phyloP scores from a whole-genome alignment of 2,329 filamentous ascomycete species.

The Truncatella angustata region DNA sequence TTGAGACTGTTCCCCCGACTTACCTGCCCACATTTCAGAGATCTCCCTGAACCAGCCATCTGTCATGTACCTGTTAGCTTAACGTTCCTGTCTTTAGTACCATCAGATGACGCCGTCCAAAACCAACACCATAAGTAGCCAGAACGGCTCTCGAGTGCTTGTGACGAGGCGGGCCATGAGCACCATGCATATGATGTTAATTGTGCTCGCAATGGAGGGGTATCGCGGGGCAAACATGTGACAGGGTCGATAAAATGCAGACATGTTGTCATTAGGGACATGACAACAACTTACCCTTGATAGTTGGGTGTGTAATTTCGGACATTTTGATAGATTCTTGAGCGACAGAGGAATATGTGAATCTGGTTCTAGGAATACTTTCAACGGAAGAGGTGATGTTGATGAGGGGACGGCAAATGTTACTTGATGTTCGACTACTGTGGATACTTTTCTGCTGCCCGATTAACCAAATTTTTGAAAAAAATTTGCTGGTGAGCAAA shows the following conservation, averaged over 20 bases:
- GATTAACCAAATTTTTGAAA: slow-evolving; percentile 9
- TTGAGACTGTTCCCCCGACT: slow-evolving; percentile 22
- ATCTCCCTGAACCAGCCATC: slow-evolving; percentile 99
- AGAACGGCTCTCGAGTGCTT: too few relatives aligned
- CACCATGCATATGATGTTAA: background rate
- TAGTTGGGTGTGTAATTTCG: slow-evolving; percentile 56
- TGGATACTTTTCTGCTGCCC: slow-evolving; percentile 9
- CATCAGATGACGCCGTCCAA: too few relatives aligned
- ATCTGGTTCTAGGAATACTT: background rate
- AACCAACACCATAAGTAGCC: too few relatives aligned
- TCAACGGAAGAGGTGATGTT: background rate
- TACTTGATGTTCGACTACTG: slow-evolving; percentile 1
- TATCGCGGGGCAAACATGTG: background rate
- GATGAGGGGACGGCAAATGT: background rate
- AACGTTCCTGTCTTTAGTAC: background rate
- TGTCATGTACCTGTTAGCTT: slow-evolving; percentile 33
- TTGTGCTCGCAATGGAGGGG: background rate
- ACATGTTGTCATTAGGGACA: slow-evolving; percentile 7
- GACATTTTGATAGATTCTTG: slow-evolving; percentile 38
- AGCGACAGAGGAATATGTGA: background rate
- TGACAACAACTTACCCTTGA: slow-evolving; percentile 48
- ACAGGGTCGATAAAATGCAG: background rate
- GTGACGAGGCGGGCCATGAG: background rate
- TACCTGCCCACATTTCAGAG: slow-evolving; percentile 93
- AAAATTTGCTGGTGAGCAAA: slow-evolving; percentile 7